phyloP scores from a whole-genome alignment of 257 asterid species.

The Solanum arcanum region DNA sequence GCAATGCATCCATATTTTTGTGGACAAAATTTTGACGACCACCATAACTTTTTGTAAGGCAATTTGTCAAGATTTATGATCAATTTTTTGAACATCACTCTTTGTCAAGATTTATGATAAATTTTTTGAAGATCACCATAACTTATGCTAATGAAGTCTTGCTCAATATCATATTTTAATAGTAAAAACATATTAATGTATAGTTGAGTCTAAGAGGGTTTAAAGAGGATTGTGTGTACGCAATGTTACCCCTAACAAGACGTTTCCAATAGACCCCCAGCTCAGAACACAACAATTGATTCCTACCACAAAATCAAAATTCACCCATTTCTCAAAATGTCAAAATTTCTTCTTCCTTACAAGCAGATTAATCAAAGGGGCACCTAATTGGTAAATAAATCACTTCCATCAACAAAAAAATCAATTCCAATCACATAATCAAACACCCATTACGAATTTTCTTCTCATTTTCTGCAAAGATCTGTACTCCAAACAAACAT shows the following conservation, averaged over 20 bases:
- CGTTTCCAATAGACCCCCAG: not conserved
- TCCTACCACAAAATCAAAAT: not conserved
- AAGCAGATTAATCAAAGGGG: not conserved
- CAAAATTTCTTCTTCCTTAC: not conserved
- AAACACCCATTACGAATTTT: not conserved
- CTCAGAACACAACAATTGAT: not conserved
- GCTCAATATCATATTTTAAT: no score
- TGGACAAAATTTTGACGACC: no score
- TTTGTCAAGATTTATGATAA: no score
- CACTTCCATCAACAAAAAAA: not conserved
- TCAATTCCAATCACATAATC: not conserved
- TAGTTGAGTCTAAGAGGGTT: not conserved
- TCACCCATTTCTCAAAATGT: not conserved
- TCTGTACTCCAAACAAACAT: not conserved
- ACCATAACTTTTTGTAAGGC: no score
- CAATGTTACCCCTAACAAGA: not conserved
- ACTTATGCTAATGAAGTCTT: no score
- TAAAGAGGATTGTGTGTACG: not conserved
- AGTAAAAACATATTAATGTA: no score
- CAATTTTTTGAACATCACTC: no score
- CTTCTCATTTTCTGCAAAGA: not conserved
- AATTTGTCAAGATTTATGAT: no score
- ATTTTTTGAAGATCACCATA: no score
- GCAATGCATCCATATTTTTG: no score
- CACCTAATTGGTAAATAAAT: not conserved